Percentiles rank a stretch among this genome's conserved stretches.
These are phyloP conservation scores for Colletotrichum tabaci DNA, from an alignment of 2,329 filamentous ascomycete genomes.

Conservation along the genomic window DNA sequence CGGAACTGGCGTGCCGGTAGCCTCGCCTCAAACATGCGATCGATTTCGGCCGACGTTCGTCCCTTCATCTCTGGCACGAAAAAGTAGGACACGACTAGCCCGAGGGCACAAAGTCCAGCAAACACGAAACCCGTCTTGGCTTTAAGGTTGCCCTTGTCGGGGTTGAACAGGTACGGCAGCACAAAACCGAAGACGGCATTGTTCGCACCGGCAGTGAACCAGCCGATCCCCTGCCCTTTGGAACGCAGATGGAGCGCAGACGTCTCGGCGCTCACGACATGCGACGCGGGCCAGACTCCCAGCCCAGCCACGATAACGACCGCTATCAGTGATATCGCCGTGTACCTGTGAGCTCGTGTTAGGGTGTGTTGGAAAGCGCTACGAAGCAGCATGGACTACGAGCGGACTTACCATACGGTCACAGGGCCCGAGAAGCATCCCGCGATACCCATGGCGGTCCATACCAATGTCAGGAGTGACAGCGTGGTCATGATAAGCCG, in stretches of 20 bases:
- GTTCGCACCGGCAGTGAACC: conserved; percentile 57
- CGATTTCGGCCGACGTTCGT: conserved; percentile 62
- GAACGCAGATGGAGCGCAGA: conserved; percentile 60
- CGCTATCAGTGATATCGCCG: conserved; percentile 57
- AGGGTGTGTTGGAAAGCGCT: background rate
- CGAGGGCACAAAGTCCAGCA: conserved; percentile 53
- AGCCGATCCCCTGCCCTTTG: conserved; percentile 60
- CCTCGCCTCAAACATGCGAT: conserved; percentile 54
- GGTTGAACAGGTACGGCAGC: conserved; percentile 66
- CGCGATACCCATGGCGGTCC: conserved; percentile 63
- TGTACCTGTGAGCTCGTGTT: conserved; percentile 42
- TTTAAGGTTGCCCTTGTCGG: conserved; percentile 54
- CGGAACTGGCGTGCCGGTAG: conserved; percentile 49
- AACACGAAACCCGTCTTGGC: conserved; percentile 60
- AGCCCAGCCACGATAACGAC: conserved; percentile 59
- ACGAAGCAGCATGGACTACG: background rate
- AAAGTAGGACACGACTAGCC: conserved; percentile 57
- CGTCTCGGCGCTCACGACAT: conserved; percentile 59
- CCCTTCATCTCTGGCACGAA: conserved; percentile 69
- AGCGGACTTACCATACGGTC: conserved; percentile 55
- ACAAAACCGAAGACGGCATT: conserved; percentile 61
- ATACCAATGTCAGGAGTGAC: conserved; percentile 52
- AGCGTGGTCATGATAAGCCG: conserved; percentile 55
- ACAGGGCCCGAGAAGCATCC: conserved; percentile 58
- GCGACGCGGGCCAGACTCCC: conserved; percentile 60